phyloP scores from a whole-genome alignment of 2,329 filamentous ascomycete species.

The Xylaria sp. region DNA sequence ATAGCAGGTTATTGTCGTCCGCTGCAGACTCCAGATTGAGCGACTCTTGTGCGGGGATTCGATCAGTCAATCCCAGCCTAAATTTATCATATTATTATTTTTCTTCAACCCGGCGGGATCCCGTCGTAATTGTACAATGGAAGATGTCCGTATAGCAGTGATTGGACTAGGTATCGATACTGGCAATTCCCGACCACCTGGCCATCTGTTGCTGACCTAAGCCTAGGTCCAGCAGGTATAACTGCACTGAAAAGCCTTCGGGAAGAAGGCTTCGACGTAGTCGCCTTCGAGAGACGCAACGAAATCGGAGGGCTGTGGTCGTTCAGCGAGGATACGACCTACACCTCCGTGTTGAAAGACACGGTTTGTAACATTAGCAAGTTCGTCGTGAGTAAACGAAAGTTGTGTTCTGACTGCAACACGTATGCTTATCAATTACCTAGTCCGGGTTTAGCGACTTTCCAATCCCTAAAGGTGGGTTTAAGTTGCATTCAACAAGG shows the following conservation, averaged over 20 bases:
- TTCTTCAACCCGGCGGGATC: not conserved
- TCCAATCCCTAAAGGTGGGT: slow-evolving; percentile 38
- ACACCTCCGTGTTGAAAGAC: slow-evolving; percentile 45
- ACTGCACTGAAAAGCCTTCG: slow-evolving; percentile 53
- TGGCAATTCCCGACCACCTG: not conserved
- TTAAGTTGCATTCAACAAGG: not conserved
- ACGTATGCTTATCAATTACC: not conserved
- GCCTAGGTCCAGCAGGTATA: slow-evolving; percentile 14
- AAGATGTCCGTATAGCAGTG: slow-evolving; percentile 22
- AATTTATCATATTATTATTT: not conserved
- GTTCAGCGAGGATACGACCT: slow-evolving; percentile 50
- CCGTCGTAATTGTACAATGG: not conserved
- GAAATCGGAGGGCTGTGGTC: slow-evolving; percentile 59
- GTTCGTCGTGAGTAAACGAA: slow-evolving; percentile 38
- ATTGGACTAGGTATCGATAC: slow-evolving; percentile 20
- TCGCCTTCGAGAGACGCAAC: slow-evolving; percentile 56
- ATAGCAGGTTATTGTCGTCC: too few relatives aligned
- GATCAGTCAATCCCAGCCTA: not conserved
- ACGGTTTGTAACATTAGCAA: slow-evolving; percentile 53
- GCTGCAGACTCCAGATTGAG: not conserved
- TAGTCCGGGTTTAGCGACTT: slow-evolving; percentile 43
- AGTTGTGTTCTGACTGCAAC: not conserved
- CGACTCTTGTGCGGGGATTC: not conserved
- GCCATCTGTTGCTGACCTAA: not conserved
- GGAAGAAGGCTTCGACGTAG: slow-evolving; percentile 58